phyloP scores from a whole-genome alignment of 2,329 filamentous ascomycete genomes.

The Lachnellula hyalina region DNA sequence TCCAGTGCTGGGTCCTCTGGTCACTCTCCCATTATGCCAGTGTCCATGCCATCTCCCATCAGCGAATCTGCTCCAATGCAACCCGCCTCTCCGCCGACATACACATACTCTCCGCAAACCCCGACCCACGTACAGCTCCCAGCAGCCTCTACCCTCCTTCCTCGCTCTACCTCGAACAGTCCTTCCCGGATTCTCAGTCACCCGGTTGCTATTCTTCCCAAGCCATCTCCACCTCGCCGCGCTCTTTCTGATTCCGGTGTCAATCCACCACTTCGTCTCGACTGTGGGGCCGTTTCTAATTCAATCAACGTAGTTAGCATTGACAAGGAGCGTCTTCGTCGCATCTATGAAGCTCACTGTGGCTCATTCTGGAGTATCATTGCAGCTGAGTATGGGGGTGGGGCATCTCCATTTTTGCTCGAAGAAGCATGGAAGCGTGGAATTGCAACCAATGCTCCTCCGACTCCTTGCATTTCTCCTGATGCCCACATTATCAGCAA shows the following conservation, averaged over 20 bases:
- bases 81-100: conserved; percentile 32
- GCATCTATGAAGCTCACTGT: conserved; percentile 66
- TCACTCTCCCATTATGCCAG: conserved; percentile 46
- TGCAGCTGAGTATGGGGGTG: conserved; percentile 64
- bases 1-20: conserved; percentile 48
- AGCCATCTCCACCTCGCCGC: conserved; percentile 48
- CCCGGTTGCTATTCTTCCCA: conserved; percentile 60
- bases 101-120: conserved; percentile 33
- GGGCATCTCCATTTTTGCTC: conserved; percentile 55
- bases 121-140: conserved; percentile 33
- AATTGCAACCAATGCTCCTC: conserved; percentile 32
- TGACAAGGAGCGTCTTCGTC: conserved; percentile 60
- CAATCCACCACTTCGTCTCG: conserved; percentile 47
- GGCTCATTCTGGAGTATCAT: conserved; percentile 68
- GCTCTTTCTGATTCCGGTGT: conserved; percentile 38
- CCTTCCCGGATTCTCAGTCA: conserved; percentile 40
- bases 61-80: conserved; percentile 33
- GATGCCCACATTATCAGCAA: conserved; percentile 20
- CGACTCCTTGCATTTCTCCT: conserved; percentile 32
- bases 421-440: conserved; percentile 60
- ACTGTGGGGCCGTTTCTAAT: conserved; percentile 46
- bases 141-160: conserved; percentile 42
- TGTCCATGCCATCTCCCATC: conserved; percentile 46
- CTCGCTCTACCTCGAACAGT: conserved; percentile 47
- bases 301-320: conserved; percentile 34